Evolutionary conservation across 179 eudicot species (phyloP).

Genomic region (Spinacia oleracea): DNA sequence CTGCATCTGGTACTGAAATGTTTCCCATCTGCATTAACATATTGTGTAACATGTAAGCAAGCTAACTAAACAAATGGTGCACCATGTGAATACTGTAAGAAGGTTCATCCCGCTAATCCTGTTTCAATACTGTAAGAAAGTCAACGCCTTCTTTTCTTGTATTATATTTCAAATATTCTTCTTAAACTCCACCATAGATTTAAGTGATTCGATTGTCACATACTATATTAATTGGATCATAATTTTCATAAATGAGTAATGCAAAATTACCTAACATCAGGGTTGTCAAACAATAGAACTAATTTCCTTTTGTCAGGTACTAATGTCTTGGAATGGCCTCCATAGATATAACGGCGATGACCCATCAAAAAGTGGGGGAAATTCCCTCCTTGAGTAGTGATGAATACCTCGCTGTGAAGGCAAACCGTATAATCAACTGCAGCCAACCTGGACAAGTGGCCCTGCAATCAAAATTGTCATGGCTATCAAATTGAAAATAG

Average conservation of each 20-base stretch:
- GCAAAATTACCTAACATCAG: constrained; percentile 72
- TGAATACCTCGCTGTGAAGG: constrained; percentile 91
- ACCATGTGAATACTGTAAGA: constrained; percentile 3
- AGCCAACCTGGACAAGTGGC: constrained; percentile 91
- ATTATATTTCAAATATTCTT: background rate
- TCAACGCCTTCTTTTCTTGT: background rate
- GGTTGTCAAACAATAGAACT: constrained; percentile 78
- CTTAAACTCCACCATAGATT: background rate
- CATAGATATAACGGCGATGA: constrained; percentile 82
- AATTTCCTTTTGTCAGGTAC: constrained; percentile 89
- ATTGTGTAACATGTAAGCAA: background rate
- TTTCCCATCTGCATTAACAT: constrained; percentile 69
- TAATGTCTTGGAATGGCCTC: constrained; percentile 89
- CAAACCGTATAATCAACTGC: constrained; percentile 98
- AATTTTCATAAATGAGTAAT: background rate
- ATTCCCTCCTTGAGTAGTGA: constrained; percentile 97
- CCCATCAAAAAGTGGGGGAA: constrained; percentile 98
- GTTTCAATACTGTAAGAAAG: background rate
- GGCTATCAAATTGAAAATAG: background rate
- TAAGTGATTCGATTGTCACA: background rate
- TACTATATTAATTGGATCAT: background rate
- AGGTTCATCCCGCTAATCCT: background rate
- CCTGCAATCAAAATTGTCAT: constrained; percentile 47
- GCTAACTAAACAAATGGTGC: background rate
- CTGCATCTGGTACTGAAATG: constrained; percentile 62